Conservation (phyloP, 1,284 basidiomycete genomes). For the Tremellales sp. region DNA sequence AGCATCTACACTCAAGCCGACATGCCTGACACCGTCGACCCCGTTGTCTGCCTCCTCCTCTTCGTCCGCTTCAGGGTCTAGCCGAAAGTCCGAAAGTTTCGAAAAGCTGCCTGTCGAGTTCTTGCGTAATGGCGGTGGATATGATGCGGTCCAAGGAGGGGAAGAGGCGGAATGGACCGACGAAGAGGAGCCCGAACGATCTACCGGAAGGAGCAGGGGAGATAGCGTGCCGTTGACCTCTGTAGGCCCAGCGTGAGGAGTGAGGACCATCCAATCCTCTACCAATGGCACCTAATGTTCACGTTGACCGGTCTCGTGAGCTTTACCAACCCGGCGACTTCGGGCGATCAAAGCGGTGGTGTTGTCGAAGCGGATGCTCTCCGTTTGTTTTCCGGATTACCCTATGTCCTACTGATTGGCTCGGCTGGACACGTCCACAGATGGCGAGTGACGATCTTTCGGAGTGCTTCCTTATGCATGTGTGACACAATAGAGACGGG, state of each 20-base stretch:
- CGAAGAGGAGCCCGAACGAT: not conserved
- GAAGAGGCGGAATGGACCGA: not conserved
- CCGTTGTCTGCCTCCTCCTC: constrained; percentile 32
- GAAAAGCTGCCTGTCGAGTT: constrained; percentile 41
- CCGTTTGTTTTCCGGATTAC: too few species aligned
- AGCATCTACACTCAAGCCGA: constrained; percentile 60
- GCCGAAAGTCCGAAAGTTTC: constrained; percentile 42
- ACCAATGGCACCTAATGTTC: too few species aligned
- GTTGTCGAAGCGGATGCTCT: too few species aligned
- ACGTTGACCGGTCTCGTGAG: too few species aligned
- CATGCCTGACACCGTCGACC: constrained; percentile 64
- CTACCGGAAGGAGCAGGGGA: not conserved
- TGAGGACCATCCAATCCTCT: not conserved
- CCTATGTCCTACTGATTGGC: too few species aligned
- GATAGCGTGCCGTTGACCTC: not conserved
- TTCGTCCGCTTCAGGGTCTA: constrained; percentile 26
- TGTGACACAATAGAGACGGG: too few species aligned
- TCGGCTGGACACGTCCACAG: too few species aligned
- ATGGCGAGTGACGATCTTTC: too few species aligned
- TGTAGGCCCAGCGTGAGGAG: not conserved
- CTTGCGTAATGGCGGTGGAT: constrained; percentile 24
- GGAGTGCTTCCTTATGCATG: too few species aligned
- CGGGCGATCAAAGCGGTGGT: too few species aligned
- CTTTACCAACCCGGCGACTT: too few species aligned
- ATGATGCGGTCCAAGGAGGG: not conserved